Conservation (phyloP, 768 basidiomycete species). For the Dioszegia aurantiaca region DNA sequence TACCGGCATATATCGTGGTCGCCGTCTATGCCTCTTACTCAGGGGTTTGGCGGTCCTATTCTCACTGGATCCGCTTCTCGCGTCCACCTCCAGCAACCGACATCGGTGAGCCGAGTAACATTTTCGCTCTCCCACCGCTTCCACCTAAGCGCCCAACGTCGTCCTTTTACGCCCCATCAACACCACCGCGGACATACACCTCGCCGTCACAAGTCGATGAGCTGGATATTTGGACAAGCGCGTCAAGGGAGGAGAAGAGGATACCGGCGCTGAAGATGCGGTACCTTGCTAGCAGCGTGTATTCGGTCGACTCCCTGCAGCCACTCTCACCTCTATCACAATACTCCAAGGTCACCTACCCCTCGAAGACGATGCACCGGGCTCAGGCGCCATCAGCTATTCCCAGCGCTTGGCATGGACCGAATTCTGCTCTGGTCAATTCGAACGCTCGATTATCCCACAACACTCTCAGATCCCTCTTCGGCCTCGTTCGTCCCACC, state of each 20-base stretch:
- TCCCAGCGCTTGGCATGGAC: not conserved
- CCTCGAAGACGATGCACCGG: too few relatives aligned
- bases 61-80: not conserved
- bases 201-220: too few relatives aligned
- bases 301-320: not conserved
- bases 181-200: too few relatives aligned
- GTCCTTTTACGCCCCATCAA: slow-evolving; percentile 4
- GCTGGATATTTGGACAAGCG: too few relatives aligned
- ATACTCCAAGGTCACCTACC: not conserved
- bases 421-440: not conserved
- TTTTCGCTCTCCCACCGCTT: not conserved
- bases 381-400: too few relatives aligned
- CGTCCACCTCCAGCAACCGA: not conserved
- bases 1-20: not conserved
- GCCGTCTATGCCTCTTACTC: not conserved
- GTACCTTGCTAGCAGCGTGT: not conserved
- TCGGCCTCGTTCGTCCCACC: not conserved
- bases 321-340: not conserved
- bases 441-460: not conserved
- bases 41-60: not conserved
- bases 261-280: not conserved
- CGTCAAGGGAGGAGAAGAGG: not conserved
- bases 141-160: not conserved
- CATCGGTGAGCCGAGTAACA: not conserved
- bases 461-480: not conserved